Percentiles rank a stretch among this genome's conserved stretches.
Conservation (phyloP, 2,329 filamentous ascomycete species). For the Phoma sp. region DNA sequence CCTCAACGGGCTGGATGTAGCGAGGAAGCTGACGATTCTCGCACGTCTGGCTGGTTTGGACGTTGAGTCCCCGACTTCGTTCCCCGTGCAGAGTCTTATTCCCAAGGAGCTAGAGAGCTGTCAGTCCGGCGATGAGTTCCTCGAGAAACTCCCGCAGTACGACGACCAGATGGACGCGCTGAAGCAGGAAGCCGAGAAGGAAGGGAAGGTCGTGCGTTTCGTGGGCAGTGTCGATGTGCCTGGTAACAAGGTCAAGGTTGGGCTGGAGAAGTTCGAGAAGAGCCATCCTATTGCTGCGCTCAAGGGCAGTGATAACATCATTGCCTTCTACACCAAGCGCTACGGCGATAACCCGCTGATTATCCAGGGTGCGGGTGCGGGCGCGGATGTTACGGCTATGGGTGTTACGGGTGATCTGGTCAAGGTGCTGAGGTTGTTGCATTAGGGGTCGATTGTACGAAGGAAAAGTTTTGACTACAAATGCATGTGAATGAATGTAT, state of each 20-base stretch:
- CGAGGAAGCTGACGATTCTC: constrained; percentile 94
- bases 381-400: constrained; percentile 96
- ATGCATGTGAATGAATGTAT: no score
- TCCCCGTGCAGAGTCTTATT: constrained; percentile 93
- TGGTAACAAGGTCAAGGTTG: constrained; percentile 86
- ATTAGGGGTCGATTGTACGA: no score
- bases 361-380: constrained; percentile 92
- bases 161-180: constrained; percentile 89
- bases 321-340: constrained; percentile 96
- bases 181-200: constrained; percentile 82
- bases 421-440: constrained; percentile 81
- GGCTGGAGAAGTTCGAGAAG: constrained; percentile 81
- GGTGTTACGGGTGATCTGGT: constrained; percentile 93
- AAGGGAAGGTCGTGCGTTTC: constrained; percentile 92
- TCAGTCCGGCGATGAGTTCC: constrained; percentile 82
- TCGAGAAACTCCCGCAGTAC: constrained; percentile 79
- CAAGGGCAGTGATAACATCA: constrained; percentile 98
- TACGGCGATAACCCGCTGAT: constrained; percentile 92
- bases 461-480: neutral
- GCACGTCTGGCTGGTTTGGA: constrained; percentile 83
- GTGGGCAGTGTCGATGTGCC: constrained; percentile 90
- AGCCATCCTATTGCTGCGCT: constrained; percentile 91
- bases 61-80: constrained; percentile 83
- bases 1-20: constrained; percentile 87
- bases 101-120: constrained; percentile 83